Evolutionary conservation across 768 basidiomycete genomes (phyloP), one percentile per base, ranked within the genome.

Genomic region (Rhizopogon salebrosus): DNA sequence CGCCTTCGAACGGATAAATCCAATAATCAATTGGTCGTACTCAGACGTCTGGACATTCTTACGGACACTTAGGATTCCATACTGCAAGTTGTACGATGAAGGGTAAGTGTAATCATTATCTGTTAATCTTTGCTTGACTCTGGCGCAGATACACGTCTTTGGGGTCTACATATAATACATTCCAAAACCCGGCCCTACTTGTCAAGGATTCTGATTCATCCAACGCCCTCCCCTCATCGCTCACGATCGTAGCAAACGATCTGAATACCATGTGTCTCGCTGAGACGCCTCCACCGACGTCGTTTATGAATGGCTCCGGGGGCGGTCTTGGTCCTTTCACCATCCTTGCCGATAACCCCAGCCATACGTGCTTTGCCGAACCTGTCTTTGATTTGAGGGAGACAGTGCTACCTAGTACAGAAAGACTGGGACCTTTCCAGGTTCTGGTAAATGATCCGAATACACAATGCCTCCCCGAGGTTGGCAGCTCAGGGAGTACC

Each of bases 21-120:
- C 97, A 0, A 88, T 99, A 61, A 89, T 99, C 53, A 86, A 98
- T 64, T 99, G 97, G 97, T 77, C 83, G 1, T 99, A 99, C 69
- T 65, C 70, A 9, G 84, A 95, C 57, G 83, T 99, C 4, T 99
- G 97, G 97, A 72, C 73, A 2, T 99, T 95, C 72, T 73, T 99
- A 40, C 77, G 83, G 16, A 70, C 72, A 48, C 70, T 94, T 18
- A 66, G 83, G 3, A 82, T 99, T 4, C 90, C 89, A 2, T 99
- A 95, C 65, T 99, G 97, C 65, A 64, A 68, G 35, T 66, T 99
- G 39, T 99, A 99, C 62, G 92, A 98, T 61, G 76, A 89, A 70
- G 97, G 95, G 89, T 95, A 53, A 51, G 85, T 67, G 10, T 48
- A 48, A 1, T 48, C 46, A 13, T 36, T 3, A 34, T 43, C 20